Evolutionary conservation across 106 monocot species (phyloP), one percentile per base, ranked within the genome.

Genomic region (Phalaenopsis aphrodite): DNA sequence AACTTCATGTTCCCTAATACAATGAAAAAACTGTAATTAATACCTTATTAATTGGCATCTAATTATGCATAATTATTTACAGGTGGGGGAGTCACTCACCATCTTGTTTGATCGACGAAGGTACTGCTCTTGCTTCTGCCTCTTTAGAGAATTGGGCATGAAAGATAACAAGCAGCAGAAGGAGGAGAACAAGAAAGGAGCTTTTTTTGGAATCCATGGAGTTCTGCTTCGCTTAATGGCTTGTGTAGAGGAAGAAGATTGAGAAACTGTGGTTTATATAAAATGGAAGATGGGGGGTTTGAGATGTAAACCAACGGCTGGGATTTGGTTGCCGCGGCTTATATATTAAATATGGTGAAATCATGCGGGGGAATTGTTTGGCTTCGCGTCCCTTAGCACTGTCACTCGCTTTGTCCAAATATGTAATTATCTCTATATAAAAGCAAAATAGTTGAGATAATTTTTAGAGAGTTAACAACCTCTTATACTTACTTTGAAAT

Each of bases 91-190:
- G 8, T 24, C 15, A 37, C 79, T 84, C 77, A 87, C 84, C 72
- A 9, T 84, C 71, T 65, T 73, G 76, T 11, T 81, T 76, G 2
- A 18, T 14, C 41, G 65, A 41, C 41, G 65, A 41, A 5, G 84
- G 87, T 41, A 84, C 48, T 12, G 79, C 69, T 72, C 78, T 84
- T 8, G 82, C 84, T 49, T 86, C 80, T 64, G 77, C 77, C 4
- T 41, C 71, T 21, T n/a, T 55, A 18, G 19, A 79, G 66, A 78
- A 14, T 48, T 57, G 42, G 57, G 30, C 46, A 38, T 43, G 77
- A 72, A 77, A 21, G 55, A 39, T 77, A 57, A 81, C 15, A 46
- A 87, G 48, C 11, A 48, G 48, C 1, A 52, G 41, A 36, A 87
- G 75, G 43, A 87, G 66, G 1, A 87, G 72, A 46, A 79, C 41